phyloP scores from a whole-genome alignment of 148 eudicot species.

The Vaccinium macrocarpon region DNA sequence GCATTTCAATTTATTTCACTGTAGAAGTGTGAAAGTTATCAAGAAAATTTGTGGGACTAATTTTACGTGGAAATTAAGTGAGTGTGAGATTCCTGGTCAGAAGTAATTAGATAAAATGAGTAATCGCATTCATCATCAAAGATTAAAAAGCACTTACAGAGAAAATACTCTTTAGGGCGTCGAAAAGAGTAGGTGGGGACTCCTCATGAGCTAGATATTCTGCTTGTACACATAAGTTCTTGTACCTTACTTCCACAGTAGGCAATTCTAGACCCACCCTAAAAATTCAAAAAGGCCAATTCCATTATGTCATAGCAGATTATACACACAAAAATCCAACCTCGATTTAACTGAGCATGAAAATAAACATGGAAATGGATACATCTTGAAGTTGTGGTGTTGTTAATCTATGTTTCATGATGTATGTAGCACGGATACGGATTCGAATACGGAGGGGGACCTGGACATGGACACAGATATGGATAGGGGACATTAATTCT shows the following conservation, averaged over 20 bases:
- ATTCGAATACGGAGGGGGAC: too few relatives aligned
- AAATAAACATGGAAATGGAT: background rate
- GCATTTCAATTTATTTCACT: too few relatives aligned
- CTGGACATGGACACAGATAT: too few relatives aligned
- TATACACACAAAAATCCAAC: background rate
- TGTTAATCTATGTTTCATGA: too few relatives aligned
- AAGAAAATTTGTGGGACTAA: too few relatives aligned
- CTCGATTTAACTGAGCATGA: background rate
- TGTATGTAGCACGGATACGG: too few relatives aligned
- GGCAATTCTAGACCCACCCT: conserved; percentile 63
- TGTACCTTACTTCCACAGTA: conserved; percentile 48
- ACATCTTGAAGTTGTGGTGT: too few relatives aligned
- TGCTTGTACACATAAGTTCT: conserved; percentile 29
- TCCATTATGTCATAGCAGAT: background rate
- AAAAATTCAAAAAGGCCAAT: background rate
- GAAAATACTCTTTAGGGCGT: conserved; percentile 35
- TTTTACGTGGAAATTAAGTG: background rate
- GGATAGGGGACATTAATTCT: too few relatives aligned
- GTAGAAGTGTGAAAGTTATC: too few relatives aligned
- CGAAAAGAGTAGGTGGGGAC: conserved; percentile 66
- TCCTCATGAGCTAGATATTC: conserved; percentile 58
- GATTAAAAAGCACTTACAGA: conserved; percentile 41
- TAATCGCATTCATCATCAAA: background rate
- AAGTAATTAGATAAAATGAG: background rate
- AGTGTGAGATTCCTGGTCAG: background rate